These are phyloP conservation scores for Fragilaria crotonensis DNA, from an alignment of 108 stramenopile genomes.

Conservation along the genomic window DNA sequence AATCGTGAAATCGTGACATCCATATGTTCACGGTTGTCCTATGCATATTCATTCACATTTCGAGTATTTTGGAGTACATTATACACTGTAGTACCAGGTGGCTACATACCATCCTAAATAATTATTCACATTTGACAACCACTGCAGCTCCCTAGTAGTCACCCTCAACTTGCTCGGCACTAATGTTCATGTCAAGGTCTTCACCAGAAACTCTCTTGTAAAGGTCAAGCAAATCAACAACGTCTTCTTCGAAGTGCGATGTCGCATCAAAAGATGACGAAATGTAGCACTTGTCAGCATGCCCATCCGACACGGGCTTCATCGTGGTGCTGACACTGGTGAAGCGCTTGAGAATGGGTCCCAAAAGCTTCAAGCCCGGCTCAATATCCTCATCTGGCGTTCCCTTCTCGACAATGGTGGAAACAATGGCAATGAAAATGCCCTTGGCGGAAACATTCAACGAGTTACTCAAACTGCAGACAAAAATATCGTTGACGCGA, in stretches of 20 bases:
- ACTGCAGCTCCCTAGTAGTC: constrained; percentile 71
- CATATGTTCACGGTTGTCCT: too few relatives aligned
- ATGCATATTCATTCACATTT: too few relatives aligned
- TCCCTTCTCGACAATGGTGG: constrained; percentile 89
- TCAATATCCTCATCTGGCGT: constrained; percentile 90
- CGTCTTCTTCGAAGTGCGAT: constrained; percentile 96
- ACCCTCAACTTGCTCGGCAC: constrained; percentile 80
- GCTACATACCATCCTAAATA: too few relatives aligned
- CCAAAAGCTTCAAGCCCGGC: constrained; percentile 89
- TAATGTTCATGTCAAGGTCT: constrained; percentile 91
- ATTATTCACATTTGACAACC: too few relatives aligned
- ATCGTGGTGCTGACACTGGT: constrained; percentile 85
- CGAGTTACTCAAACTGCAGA: constrained; percentile 74
- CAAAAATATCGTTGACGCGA: constrained; percentile 95
- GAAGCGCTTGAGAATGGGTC: constrained; percentile 90
- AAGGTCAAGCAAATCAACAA: constrained; percentile 82
- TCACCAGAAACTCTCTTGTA: constrained; percentile 96
- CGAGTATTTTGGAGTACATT: too few relatives aligned
- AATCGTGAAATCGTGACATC: too few relatives aligned
- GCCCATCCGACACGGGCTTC: constrained; percentile 87
- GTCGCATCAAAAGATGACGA: constrained; percentile 94
- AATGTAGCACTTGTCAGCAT: constrained; percentile 90
- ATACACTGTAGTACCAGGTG: too few relatives aligned
- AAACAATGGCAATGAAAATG: constrained; percentile 95
- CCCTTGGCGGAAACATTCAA: constrained; percentile 82